A percentile compares a stretch with the other conserved stretches of the same genome.
Conservation (phyloP, 1,284 basidiomycete species). For the Volvariella volvacea region DNA sequence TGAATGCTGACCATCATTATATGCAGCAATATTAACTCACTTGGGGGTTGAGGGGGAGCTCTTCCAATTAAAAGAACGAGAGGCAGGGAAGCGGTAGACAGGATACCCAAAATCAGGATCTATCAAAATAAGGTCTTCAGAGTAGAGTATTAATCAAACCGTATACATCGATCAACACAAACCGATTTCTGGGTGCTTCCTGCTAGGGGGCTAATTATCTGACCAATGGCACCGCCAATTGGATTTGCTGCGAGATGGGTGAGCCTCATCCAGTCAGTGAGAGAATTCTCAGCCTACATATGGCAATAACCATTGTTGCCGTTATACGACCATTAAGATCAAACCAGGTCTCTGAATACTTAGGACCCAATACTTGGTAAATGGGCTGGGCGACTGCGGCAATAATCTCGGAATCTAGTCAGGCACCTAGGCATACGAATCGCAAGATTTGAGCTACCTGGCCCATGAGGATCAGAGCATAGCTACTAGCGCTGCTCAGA, state of each 20-base stretch:
- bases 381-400: slow-evolving; percentile 52
- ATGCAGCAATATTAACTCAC: slow-evolving; percentile 37
- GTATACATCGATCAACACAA: slow-evolving; percentile 18
- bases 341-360: slow-evolving; percentile 78
- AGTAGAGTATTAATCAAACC: not conserved
- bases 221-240: slow-evolving; percentile 59
- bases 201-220: slow-evolving; percentile 62
- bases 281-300: slow-evolving; percentile 35
- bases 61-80: slow-evolving; percentile 48
- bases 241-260: slow-evolving; percentile 47
- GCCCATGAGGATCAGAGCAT: slow-evolving; percentile 59
- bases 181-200: slow-evolving; percentile 53
- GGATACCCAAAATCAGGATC: slow-evolving; percentile 66
- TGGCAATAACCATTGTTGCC: slow-evolving; percentile 73
- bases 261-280: slow-evolving; percentile 3
- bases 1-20: not conserved
- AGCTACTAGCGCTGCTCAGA: slow-evolving; percentile 41
- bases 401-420: slow-evolving; percentile 35
- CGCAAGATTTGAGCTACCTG: slow-evolving; percentile 40
- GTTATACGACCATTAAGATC: slow-evolving; percentile 66
- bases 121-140: slow-evolving; percentile 19
- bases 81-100: slow-evolving; percentile 55
- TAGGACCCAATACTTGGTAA: slow-evolving; percentile 62
- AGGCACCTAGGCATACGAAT: not conserved
- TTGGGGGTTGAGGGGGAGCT: slow-evolving; percentile 68